These are phyloP conservation scores for Talaromyces amestolkiae DNA, from an alignment of 2,329 filamentous ascomycete genomes.

Conservation along the genomic window DNA sequence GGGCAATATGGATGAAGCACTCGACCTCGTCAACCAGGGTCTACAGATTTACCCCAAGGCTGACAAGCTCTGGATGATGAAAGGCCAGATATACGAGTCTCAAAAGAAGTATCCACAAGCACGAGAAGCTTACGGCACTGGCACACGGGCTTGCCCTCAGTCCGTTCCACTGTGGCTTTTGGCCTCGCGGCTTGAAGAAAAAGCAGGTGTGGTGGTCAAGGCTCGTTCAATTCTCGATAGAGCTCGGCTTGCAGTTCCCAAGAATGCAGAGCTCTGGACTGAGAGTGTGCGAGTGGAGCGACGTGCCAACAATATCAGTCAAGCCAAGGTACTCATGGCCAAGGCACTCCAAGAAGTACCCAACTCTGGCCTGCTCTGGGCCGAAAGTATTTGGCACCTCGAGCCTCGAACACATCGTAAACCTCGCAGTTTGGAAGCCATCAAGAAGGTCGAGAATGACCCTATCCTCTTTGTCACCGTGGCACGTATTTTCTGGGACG, in stretches of 20 bases:
- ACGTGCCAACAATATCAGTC: conserved; percentile 74
- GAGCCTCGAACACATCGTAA: conserved; percentile 91
- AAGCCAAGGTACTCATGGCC: conserved; percentile 91
- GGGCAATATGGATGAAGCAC: conserved; percentile 72
- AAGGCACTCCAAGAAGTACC: conserved; percentile 89
- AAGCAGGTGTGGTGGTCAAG: conserved; percentile 77
- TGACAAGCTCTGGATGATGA: conserved; percentile 96
- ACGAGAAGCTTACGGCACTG: conserved; percentile 82
- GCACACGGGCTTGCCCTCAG: conserved; percentile 79
- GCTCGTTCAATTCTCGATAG: conserved; percentile 91
- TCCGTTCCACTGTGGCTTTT: conserved; percentile 88
- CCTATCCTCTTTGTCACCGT: conserved; percentile 85
- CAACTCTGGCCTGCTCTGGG: conserved; percentile 82
- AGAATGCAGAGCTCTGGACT: conserved; percentile 80
- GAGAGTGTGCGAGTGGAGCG: conserved; percentile 93
- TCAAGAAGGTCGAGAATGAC: conserved; percentile 95
- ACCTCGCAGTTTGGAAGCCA: conserved; percentile 84
- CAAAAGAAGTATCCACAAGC: conserved; percentile 77
- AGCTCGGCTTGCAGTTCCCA: conserved; percentile 81
- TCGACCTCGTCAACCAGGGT: conserved; percentile 83
- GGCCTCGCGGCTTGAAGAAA: conserved; percentile 83
- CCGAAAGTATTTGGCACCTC: conserved; percentile 91
- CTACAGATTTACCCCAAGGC: conserved; percentile 81
- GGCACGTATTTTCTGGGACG: conserved; percentile 92
- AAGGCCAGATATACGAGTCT: conserved; percentile 93